These are phyloP conservation scores for Acrasis kona DNA, from an alignment of 78 protist genomes.

Conservation along the genomic window DNA sequence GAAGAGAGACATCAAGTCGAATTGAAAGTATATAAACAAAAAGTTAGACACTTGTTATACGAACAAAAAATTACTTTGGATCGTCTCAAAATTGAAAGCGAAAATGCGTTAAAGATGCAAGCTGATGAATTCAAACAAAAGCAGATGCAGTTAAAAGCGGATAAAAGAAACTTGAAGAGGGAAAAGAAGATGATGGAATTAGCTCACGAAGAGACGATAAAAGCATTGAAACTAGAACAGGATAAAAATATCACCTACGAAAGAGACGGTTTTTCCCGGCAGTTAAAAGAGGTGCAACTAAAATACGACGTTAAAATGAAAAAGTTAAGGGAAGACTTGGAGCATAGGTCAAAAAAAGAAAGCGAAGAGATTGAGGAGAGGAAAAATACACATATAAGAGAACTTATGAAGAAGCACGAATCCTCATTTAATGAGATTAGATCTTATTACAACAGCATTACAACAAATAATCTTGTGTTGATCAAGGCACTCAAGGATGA, in stretches of 20 bases:
- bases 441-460: constrained; percentile 68
- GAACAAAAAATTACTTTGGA: constrained; percentile 69
- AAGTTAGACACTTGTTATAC: constrained; percentile 59
- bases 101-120: constrained; percentile 20
- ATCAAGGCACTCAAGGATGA: constrained; percentile 67
- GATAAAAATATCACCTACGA: constrained; percentile 35
- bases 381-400: constrained; percentile 55
- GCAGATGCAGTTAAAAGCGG: neutral
- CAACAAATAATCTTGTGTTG: constrained; percentile 61
- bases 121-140: constrained; percentile 13
- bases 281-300: constrained; percentile 22
- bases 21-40: constrained; percentile 73
- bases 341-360: constrained; percentile 41
- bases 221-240: constrained; percentile 15
- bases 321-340: constrained; percentile 47
- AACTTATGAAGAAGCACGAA: constrained; percentile 55
- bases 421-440: constrained; percentile 59
- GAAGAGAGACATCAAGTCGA: constrained; percentile 66
- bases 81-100: constrained; percentile 35
- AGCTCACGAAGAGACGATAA: constrained; percentile 22
- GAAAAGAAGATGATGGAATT: constrained; percentile 48
- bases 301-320: constrained; percentile 45
- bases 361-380: constrained; percentile 62
- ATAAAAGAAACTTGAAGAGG: constrained; percentile 13
- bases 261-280: constrained; percentile 38